Conservation (phyloP, 2,329 filamentous ascomycete genomes). For the Mycosphaerella sp. region DNA sequence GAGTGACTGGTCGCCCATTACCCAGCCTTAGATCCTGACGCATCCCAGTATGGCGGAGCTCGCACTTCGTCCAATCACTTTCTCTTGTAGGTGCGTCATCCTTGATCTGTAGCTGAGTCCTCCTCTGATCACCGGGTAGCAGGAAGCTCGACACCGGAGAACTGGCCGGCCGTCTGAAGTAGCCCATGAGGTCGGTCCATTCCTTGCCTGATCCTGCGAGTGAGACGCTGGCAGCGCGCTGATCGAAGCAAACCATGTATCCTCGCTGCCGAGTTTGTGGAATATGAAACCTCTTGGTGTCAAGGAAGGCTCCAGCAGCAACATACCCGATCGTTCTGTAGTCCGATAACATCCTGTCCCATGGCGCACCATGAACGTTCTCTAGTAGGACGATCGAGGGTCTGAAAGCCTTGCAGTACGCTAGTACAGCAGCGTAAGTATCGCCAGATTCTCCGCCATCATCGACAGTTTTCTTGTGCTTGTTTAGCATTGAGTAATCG, state of each 20-base stretch:
- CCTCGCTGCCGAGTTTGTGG: constrained; percentile 52
- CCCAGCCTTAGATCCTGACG: constrained; percentile 50
- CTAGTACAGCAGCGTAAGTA: constrained; percentile 58
- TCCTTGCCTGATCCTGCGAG: constrained; percentile 5
- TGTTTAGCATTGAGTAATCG: constrained; percentile 65
- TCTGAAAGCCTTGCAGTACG: constrained; percentile 50
- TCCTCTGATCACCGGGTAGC: constrained; percentile 47
- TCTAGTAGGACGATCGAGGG: constrained; percentile 65
- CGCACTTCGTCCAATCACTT: constrained; percentile 52
- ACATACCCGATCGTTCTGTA: constrained; percentile 53
- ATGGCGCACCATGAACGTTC: constrained; percentile 60
- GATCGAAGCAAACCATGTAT: constrained; percentile 44
- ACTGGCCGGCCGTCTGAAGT: constrained; percentile 53
- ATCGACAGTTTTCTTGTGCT: constrained; percentile 45
- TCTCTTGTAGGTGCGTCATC: constrained; percentile 24
- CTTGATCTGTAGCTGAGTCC: background rate
- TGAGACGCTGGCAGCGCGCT: constrained; percentile 5
- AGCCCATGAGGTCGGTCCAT: constrained; percentile 45
- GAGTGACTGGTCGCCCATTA: constrained; percentile 51
- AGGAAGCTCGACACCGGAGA: constrained; percentile 58
- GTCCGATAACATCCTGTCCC: constrained; percentile 41
- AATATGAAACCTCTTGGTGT: constrained; percentile 67
- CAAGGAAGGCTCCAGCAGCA: constrained; percentile 46
- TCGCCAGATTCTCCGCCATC: constrained; percentile 58
- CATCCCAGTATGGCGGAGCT: constrained; percentile 53